Conservation (phyloP, 495 filamentous ascomycete genomes). For the Darksidea phi region DNA sequence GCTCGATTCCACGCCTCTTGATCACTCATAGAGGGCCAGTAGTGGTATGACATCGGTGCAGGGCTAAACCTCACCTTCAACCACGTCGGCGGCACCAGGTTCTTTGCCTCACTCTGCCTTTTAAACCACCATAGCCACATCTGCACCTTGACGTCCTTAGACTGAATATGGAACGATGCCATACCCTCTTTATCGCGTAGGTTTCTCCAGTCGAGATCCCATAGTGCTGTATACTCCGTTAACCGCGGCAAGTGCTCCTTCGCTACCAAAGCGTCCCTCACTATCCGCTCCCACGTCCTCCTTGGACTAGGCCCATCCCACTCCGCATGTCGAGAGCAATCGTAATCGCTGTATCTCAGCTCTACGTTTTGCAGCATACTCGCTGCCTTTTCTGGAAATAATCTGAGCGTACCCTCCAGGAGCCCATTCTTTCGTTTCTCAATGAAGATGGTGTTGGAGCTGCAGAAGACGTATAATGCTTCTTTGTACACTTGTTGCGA, state of each 20-base stretch:
- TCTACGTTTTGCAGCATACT: background rate
- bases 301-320: background rate
- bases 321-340: background rate
- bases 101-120: background rate
- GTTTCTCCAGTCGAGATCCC: background rate
- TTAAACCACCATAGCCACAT: conserved; percentile 3
- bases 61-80: conserved; percentile 5
- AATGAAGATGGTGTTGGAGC: conserved; percentile 1
- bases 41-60: background rate
- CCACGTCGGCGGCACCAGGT: conserved; percentile 4
- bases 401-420: background rate
- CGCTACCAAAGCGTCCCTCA: conserved; percentile 1
- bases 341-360: background rate
- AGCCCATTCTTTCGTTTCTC: background rate
- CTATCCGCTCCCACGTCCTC: background rate
- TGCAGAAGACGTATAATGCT: conserved; percentile 9
- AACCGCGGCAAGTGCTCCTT: conserved; percentile 7
- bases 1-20: background rate
- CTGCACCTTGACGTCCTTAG: background rate
- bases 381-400: background rate
- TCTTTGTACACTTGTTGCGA: conserved; percentile 21
- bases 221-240: background rate
- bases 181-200: background rate
- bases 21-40: background rate
- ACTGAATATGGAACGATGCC: background rate